Evolutionary conservation across 2,329 filamentous ascomycete genomes (phyloP).

Genomic region (Colletotrichum cuscutae): DNA sequence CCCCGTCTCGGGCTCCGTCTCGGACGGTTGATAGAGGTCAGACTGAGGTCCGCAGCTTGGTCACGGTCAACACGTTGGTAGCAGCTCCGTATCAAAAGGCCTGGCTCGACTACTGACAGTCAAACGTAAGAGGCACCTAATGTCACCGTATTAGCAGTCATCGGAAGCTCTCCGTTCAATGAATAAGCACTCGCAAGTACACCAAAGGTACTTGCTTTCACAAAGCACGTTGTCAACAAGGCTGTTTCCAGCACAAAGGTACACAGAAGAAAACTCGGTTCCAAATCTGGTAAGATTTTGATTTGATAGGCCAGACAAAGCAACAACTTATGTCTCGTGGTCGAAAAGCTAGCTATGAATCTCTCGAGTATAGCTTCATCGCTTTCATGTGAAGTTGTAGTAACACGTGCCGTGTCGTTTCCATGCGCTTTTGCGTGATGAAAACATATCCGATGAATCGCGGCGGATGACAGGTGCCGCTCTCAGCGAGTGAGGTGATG

Average conservation of each 20-base stretch:
- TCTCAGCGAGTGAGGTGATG: not conserved
- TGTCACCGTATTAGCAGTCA: not conserved
- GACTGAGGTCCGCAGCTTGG: not conserved
- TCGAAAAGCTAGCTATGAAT: constrained; percentile 36
- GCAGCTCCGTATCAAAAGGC: not conserved
- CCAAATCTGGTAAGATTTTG: not conserved
- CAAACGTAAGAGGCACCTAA: not conserved
- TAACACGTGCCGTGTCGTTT: constrained; percentile 22
- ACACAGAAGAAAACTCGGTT: not conserved
- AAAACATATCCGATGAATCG: constrained; percentile 10
- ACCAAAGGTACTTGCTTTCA: not conserved
- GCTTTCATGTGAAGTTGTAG: constrained; percentile 26
- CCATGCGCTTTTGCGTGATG: constrained; percentile 1
- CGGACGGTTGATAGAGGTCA: not conserved
- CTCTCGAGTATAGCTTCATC: constrained; percentile 37
- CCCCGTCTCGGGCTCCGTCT: not conserved
- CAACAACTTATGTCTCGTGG: constrained; percentile 23
- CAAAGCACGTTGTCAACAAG: not conserved
- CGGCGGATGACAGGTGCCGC: not conserved
- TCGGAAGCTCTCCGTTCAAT: not conserved
- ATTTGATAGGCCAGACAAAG: constrained; percentile 20
- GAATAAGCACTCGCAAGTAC: not conserved
- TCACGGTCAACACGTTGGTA: not conserved
- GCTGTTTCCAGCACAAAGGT: constrained; percentile 5
- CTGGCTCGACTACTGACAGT: not conserved